Evolutionary conservation across 331 rosid species (phyloP), one percentile per base, ranked within the genome.

Genomic region (Dryas integrifolia): DNA sequence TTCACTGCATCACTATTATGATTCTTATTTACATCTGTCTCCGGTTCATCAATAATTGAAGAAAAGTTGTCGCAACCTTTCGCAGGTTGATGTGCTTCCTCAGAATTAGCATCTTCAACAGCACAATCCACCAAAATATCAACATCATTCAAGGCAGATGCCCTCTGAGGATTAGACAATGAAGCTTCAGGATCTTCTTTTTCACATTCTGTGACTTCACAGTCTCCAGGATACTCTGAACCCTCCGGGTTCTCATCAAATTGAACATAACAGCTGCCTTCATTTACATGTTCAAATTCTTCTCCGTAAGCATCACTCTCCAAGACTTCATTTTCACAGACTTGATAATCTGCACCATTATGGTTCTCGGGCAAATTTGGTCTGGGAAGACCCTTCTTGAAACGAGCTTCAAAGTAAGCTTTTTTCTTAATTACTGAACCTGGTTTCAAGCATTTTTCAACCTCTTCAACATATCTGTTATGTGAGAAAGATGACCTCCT

Each of bases 401-500:
- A 90, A 77, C 88, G 94, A 69, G 97, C 94, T 81, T 90, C 97
- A 65, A 90, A 83, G 70, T 82, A 82, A 43, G 94, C 94, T 61
- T 90, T 90, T 76, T 84, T 85, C 85, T 86, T 79, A 58, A 73
- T 77, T 66, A 88, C 94, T 53, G 86, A 88, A 77, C 97, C 97
- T 18, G 94, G 90, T 75, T 82, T 88, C 16, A 89, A 83, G 81
- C 75, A 90, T 81, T 85, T 90, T 73, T 85, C 95, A 60, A 90
- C 88, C 85, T 90, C 97, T 79, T 90, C 97, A 49, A 90, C 79
- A 72, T 90, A 90, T 68, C 84, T 84, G 67, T 90, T 90, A 72
- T 79, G 97, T 41, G 90, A 83, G 86, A 90, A 86, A 10, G 88
- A 84, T 5, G 97, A 90, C 80, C 96, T 86, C 82, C 85, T 83